A percentile compares a stretch with the other conserved stretches of the same genome.
phyloP scores from a whole-genome alignment of 2,329 filamentous ascomycete species.

The Apiospora sp. region DNA sequence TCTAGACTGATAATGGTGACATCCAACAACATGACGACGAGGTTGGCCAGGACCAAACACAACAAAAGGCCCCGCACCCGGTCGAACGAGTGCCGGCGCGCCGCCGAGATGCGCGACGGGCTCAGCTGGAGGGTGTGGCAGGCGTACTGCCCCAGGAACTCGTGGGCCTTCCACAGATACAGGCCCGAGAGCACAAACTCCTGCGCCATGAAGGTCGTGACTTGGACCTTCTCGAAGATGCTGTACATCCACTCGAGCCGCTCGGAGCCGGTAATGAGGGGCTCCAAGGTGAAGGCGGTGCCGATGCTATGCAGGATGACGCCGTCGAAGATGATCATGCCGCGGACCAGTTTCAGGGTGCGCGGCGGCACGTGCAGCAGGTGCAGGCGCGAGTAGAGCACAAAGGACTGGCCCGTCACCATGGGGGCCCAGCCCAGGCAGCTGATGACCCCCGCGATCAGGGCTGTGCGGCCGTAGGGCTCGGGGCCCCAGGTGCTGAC shows the following conservation, averaged over 20 bases:
- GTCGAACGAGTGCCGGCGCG: background rate
- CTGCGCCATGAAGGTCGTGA: constrained; percentile 53
- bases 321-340: constrained; percentile 64
- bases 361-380: constrained; percentile 60
- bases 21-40: constrained; percentile 50
- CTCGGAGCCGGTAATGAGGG: background rate
- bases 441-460: constrained; percentile 33
- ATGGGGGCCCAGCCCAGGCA: constrained; percentile 63
- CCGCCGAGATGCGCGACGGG: background rate
- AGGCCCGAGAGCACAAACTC: constrained; percentile 55
- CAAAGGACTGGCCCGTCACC: constrained; percentile 64
- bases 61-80: constrained; percentile 42
- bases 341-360: constrained; percentile 56
- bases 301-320: constrained; percentile 60
- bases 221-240: constrained; percentile 44
- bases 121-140: background rate
- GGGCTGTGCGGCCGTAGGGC: constrained; percentile 30
- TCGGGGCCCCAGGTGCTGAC: constrained; percentile 24
- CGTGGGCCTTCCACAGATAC: constrained; percentile 55
- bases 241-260: background rate
- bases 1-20: constrained; percentile 48
- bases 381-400: constrained; percentile 68
- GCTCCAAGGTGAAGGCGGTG: constrained; percentile 53
- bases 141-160: constrained; percentile 36
- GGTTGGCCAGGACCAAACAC: constrained; percentile 52